Evolutionary conservation across 331 rosid species (phyloP), one percentile per base, ranked within the genome.

Genomic region (Rhamnella rubrinervis): DNA sequence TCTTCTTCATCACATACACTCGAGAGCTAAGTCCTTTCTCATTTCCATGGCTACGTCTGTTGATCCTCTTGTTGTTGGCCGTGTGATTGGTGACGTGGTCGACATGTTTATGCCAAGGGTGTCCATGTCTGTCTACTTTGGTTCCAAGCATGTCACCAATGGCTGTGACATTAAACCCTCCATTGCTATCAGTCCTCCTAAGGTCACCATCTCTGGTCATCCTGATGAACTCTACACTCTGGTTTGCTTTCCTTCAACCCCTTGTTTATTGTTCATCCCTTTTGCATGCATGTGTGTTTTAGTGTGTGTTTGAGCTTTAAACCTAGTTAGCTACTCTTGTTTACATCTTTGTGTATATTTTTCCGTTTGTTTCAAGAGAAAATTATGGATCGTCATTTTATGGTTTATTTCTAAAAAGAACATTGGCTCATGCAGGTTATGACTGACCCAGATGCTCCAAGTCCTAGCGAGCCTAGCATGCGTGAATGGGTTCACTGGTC

Each of bases 371-470:
- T 40, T 40, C 47, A 7, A 7, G 47, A 40, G 47, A n/a, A 15
- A 51, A 51, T 51, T 15, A 31, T 14, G 4, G 20, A 51, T 14
- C 15, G n/a, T 51, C 17, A 19, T 52, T 14, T 4, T 15, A n/a
- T 52, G 57, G 23, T 18, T 17, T 52, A 4, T 52, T 1, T 44
- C 49, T 44, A 44, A 44, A 2, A 3, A 44, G 4, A 14, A 52
- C 17, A 17, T 10, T 52, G 4, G 10, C 17, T 14, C 17, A 47
- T 60, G 82, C 81, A 93, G 98, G 87, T 93, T 20, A 87, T 93
- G 98, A 88, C 91, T 0, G 98, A 93, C 47, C 98, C 98, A 0
- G 98, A 93, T 64, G 97, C 98, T 12, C 98, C 98, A 1, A 93
- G 98, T 25, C 98, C 98, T 5, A 93, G 98, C 41, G 98, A 93